Conservation (phyloP, 164 flowering plant genomes). For the Aristolochia californica region DNA sequence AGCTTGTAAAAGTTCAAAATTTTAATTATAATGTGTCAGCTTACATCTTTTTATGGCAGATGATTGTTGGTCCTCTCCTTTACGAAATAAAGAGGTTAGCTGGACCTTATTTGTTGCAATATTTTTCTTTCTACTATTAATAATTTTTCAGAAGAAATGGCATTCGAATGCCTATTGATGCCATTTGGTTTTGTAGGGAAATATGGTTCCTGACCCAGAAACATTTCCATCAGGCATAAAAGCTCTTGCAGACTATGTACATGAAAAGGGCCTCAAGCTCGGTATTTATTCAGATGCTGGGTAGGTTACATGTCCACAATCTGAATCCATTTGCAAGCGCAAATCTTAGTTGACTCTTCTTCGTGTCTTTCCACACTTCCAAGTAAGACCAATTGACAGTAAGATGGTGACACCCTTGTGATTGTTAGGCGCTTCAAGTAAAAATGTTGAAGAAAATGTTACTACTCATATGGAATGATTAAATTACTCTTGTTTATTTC, state of each 20-base stretch:
- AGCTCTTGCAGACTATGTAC: conserved; percentile 85
- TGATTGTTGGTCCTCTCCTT: conserved; percentile 78
- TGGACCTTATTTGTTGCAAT: background rate
- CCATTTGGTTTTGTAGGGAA: conserved; percentile 39
- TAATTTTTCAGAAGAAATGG: background rate
- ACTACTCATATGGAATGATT: too few species aligned
- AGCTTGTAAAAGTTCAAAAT: background rate
- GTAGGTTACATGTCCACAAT: conserved; percentile 30
- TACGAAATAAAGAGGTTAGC: conserved; percentile 42
- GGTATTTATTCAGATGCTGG: conserved; percentile 99
- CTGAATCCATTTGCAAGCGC: too few species aligned
- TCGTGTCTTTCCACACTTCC: too few species aligned
- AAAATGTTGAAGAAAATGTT: too few species aligned
- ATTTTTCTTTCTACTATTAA: background rate
- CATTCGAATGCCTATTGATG: background rate
- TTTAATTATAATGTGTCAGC: background rate
- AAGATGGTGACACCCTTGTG: too few species aligned
- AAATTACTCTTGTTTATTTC: too few species aligned
- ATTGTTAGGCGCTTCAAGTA: too few species aligned
- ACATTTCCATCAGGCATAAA: conserved; percentile 91
- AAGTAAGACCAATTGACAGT: too few species aligned
- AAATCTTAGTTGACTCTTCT: too few species aligned
- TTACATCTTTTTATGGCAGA: conserved; percentile 39
- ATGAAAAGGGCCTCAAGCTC: conserved; percentile 82
- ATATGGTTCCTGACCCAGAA: conserved; percentile 56